A percentile compares a stretch with the other conserved stretches of the same genome.
These are phyloP conservation scores for Solanum gandarillasii DNA, from an alignment of 257 asterid genomes.

Conservation along the genomic window DNA sequence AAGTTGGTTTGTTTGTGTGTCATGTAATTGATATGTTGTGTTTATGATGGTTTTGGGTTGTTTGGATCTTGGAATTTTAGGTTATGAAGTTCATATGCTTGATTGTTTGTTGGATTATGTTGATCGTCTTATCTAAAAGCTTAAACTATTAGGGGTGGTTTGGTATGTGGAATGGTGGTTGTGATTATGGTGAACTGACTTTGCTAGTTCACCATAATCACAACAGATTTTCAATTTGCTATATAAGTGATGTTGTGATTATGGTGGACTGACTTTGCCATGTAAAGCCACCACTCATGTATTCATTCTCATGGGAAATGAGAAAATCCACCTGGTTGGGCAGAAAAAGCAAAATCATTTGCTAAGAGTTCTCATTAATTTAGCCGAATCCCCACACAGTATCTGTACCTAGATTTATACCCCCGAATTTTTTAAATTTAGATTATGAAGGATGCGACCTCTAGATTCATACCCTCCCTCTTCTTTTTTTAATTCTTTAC, in stretches of 20 bases:
- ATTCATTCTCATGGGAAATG: neutral
- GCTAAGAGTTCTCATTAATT: neutral
- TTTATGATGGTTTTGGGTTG: neutral
- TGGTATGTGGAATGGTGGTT: neutral
- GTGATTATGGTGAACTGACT: neutral
- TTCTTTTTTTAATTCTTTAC: too few species aligned
- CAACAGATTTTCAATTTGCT: too few species aligned
- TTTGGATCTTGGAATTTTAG: neutral
- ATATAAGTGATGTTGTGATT: too few species aligned
- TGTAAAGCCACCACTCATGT: neutral
- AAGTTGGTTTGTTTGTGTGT: neutral
- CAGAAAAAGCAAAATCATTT: neutral
- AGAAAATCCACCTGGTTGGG: neutral
- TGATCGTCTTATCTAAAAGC: neutral
- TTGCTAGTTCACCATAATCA: neutral
- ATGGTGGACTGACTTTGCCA: neutral
- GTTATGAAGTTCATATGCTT: neutral
- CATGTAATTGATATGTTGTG: neutral
- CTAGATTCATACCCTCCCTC: too few species aligned
- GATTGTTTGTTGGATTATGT: neutral
- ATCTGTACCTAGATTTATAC: too few species aligned
- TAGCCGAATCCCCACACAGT: neutral
- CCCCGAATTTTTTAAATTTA: too few species aligned
- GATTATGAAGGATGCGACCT: too few species aligned
- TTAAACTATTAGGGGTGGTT: neutral